A percentile compares a stretch with the other conserved stretches of the same genome.
Evolutionary conservation across 164 flowering plant species (phyloP).

Genomic region (Liriodendron chinense): DNA sequence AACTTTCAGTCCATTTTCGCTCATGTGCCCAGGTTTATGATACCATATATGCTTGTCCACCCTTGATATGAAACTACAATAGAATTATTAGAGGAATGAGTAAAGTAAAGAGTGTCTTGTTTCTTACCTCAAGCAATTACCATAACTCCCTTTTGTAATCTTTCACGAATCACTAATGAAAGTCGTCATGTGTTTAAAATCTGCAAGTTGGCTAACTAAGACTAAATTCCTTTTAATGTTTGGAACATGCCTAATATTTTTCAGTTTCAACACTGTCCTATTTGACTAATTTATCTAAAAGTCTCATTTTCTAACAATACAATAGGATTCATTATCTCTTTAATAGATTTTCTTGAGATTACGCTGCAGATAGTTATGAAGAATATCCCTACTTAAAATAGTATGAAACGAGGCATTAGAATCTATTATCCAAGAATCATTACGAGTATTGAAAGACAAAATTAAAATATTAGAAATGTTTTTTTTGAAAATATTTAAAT

Average conservation of each 20-base stretch:
- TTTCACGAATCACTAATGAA: neutral
- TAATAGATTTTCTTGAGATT: constrained; percentile 3
- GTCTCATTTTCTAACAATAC: constrained; percentile 4
- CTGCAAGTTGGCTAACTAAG: neutral
- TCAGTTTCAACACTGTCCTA: neutral
- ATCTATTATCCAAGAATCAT: neutral
- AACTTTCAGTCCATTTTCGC: neutral
- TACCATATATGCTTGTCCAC: neutral
- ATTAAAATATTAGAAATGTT: neutral
- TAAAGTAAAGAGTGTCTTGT: neutral
- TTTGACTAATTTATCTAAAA: neutral
- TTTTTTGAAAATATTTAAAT: neutral
- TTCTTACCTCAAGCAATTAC: neutral
- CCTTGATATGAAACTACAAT: neutral
- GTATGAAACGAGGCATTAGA: neutral
- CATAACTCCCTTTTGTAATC: neutral
- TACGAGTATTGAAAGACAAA: no score
- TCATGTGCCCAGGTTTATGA: no score
- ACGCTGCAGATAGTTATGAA: constrained; percentile 2
- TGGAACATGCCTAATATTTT: constrained; percentile 8
- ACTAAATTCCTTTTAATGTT: neutral
- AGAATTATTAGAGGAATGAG: neutral
- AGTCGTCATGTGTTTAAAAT: neutral
- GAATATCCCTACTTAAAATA: neutral
- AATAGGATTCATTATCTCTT: neutral